Conservation (phyloP, 1,284 basidiomycete species). For the Ganoderma meredithae region DNA sequence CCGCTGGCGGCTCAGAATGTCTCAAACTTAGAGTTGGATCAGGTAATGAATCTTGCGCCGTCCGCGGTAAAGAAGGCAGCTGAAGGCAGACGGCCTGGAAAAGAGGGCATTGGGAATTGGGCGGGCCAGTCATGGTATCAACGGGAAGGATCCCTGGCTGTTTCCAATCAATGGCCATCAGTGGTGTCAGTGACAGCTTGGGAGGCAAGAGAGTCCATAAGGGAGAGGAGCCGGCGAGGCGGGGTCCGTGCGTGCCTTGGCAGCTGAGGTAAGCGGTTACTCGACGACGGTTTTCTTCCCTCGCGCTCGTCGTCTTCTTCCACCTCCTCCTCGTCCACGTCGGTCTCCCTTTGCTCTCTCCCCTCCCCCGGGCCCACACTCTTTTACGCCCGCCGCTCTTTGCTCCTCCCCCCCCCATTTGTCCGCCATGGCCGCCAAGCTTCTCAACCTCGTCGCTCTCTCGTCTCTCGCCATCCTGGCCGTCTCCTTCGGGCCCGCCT, state of each 20-base stretch:
- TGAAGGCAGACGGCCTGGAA: neutral
- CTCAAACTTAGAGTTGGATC: conserved; percentile 7
- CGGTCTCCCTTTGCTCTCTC: conserved; percentile 34
- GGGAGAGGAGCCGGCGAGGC: neutral
- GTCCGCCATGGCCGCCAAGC: conserved; percentile 58
- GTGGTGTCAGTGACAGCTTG: conserved; percentile 1
- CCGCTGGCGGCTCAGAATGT: neutral
- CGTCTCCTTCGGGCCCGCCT: conserved; percentile 53
- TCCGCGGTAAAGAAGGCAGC: neutral
- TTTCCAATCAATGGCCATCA: conserved; percentile 1
- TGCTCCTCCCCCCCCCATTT: conserved; percentile 27
- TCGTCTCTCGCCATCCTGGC: conserved; percentile 64
- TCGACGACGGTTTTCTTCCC: conserved; percentile 33
- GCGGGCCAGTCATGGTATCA: neutral
- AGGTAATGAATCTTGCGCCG: neutral
- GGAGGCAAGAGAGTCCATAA: neutral
- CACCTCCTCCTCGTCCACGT: conserved; percentile 29
- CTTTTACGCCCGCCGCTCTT: conserved; percentile 40
- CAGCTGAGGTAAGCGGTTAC: conserved; percentile 34
- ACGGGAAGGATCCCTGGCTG: conserved; percentile 1
- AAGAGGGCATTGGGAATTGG: neutral
- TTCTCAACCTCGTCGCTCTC: conserved; percentile 64
- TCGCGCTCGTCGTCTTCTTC: conserved; percentile 27
- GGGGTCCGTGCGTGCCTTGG: conserved; percentile 36
- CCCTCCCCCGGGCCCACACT: conserved; percentile 42